Evolutionary conservation across 2,329 filamentous ascomycete species (phyloP).

Genomic region (Fonsecaea monophora): DNA sequence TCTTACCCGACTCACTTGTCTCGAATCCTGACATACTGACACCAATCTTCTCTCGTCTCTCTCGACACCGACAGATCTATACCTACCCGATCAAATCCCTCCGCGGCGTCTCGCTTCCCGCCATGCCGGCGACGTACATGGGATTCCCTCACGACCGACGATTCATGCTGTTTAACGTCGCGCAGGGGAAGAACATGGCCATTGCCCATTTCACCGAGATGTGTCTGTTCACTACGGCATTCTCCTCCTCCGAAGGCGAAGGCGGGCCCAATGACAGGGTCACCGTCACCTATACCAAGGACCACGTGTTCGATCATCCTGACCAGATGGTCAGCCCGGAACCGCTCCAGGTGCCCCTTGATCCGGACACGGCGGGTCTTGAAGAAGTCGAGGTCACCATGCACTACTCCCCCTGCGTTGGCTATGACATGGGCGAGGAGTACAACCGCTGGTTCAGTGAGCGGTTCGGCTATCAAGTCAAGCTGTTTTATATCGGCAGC

Average conservation of each 20-base stretch:
- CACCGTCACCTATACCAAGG: slow-evolving; percentile 33
- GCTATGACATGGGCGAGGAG: slow-evolving; percentile 67
- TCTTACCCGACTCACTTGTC: background rate
- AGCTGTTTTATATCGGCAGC: slow-evolving; percentile 70
- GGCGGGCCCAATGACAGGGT: slow-evolving; percentile 42
- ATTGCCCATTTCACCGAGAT: slow-evolving; percentile 65
- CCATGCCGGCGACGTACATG: slow-evolving; percentile 63
- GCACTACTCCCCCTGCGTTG: slow-evolving; percentile 64
- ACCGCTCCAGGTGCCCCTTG: slow-evolving; percentile 62
- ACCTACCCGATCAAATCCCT: slow-evolving; percentile 77
- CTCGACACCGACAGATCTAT: slow-evolving; percentile 60
- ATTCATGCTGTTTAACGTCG: slow-evolving; percentile 71
- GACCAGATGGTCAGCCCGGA: slow-evolving; percentile 42
- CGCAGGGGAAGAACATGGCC: slow-evolving; percentile 63
- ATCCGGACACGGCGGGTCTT: slow-evolving; percentile 58
- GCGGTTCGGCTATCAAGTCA: slow-evolving; percentile 67
- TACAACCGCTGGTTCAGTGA: slow-evolving; percentile 72
- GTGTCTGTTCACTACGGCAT: slow-evolving; percentile 66
- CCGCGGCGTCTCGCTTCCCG: slow-evolving; percentile 63
- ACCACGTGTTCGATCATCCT: slow-evolving; percentile 36
- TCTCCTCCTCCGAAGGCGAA: slow-evolving; percentile 23
- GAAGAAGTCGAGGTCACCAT: slow-evolving; percentile 62
- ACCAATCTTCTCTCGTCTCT: background rate
- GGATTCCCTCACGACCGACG: slow-evolving; percentile 71
- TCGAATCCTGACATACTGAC: background rate